These are phyloP conservation scores for Diophrys appendiculata DNA, from an alignment of 73 alveolate genomes.

Conservation along the genomic window DNA sequence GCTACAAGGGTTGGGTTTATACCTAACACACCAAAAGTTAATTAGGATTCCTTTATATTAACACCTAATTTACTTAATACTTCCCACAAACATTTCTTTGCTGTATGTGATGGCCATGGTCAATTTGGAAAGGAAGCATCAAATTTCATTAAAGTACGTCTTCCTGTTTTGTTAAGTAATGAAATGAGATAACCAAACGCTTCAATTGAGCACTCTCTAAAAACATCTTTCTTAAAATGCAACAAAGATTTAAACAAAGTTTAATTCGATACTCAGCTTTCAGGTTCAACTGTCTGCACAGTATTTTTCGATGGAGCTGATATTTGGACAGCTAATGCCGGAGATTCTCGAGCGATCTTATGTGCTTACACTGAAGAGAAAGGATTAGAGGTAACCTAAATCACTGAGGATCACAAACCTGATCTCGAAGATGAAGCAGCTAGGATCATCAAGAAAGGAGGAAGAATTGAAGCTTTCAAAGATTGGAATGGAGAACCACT, in stretches of 20 bases:
- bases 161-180: slow-evolving; percentile 42
- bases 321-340: slow-evolving; percentile 63
- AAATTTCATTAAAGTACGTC: slow-evolving; percentile 61
- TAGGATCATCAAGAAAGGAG: slow-evolving; percentile 85
- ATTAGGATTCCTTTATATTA: slow-evolving; percentile 20
- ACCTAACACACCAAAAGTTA: slow-evolving; percentile 30
- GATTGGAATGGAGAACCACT: slow-evolving; percentile 35
- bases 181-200: no score
- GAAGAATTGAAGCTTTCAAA: slow-evolving; percentile 89
- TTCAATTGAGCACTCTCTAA: not conserved
- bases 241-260: slow-evolving; percentile 25
- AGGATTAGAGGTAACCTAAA: not conserved
- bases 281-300: slow-evolving; percentile 67
- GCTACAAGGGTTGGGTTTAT: slow-evolving; percentile 54
- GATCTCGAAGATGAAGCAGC: slow-evolving; percentile 83
- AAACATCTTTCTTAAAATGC: not conserved
- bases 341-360: slow-evolving; percentile 79
- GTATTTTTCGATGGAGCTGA: slow-evolving; percentile 42
- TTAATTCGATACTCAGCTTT: slow-evolving; percentile 32
- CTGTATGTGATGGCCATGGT: slow-evolving; percentile 89
- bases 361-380: slow-evolving; percentile 5
- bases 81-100: slow-evolving; percentile 46
- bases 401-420: slow-evolving; percentile 88
- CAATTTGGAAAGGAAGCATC: slow-evolving; percentile 77
- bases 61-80: slow-evolving; percentile 1